A percentile compares a stretch with the other conserved stretches of the same genome.
These are phyloP conservation scores for Debaryomyces udenii DNA, from an alignment of 1,139 yeast species.

Conservation along the genomic window DNA sequence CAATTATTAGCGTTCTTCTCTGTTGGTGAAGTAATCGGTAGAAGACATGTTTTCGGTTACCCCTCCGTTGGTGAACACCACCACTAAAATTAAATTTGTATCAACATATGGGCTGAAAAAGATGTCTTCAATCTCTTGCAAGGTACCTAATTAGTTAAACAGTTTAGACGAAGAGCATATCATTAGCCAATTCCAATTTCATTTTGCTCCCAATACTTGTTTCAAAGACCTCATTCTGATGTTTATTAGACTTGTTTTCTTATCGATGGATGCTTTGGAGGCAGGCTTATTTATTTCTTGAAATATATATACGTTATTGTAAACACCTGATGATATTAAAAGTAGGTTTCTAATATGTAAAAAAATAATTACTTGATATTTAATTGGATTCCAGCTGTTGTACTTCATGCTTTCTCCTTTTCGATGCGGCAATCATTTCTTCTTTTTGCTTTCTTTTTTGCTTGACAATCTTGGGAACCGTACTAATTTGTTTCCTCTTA, in stretches of 20 bases:
- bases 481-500: conserved; percentile 76
- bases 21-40: conserved; percentile 94
- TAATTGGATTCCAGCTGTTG: not conserved
- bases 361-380: not conserved
- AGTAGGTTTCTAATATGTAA: too few relatives aligned
- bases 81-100: conserved; percentile 20
- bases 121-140: too few relatives aligned
- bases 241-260: conserved; percentile 7
- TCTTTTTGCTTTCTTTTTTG: conserved; percentile 63
- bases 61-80: conserved; percentile 48
- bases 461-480: conserved; percentile 76
- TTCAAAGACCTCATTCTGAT: conserved; percentile 4
- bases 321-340: not conserved
- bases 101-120: not conserved
- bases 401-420: conserved; percentile 51
- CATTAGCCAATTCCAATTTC: not conserved
- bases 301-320: conserved; percentile 6
- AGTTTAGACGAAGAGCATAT: conserved; percentile 4
- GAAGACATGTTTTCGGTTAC: conserved; percentile 90
- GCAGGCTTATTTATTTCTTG: conserved; percentile 11
- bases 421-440: conserved; percentile 82
- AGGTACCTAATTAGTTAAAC: conserved; percentile 5
- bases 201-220: conserved; percentile 3
- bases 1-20: conserved; percentile 92
- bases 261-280: conserved; percentile 3